Percentiles rank a stretch among this genome's conserved stretches.
Evolutionary conservation across 768 basidiomycete species (phyloP).

Genomic region (Tylopilus felleus): DNA sequence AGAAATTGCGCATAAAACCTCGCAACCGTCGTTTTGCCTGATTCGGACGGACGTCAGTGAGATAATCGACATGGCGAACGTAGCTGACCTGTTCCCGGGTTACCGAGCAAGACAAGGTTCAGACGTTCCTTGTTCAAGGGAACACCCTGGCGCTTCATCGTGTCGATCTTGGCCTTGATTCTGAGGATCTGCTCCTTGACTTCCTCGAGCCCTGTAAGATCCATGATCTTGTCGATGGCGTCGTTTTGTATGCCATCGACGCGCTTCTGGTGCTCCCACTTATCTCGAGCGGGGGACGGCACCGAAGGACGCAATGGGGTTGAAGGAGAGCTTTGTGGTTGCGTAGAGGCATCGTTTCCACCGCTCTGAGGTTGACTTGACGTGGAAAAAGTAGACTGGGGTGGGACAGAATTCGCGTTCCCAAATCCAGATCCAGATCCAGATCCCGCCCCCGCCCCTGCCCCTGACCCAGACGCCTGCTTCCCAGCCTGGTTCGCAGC

Average conservation of each 20-base stretch:
- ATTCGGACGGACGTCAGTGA: not conserved
- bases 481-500: constrained; percentile 2
- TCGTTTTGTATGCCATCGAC: constrained; percentile 49
- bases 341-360: not conserved
- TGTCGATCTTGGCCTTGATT: constrained; percentile 53
- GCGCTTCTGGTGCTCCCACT: constrained; percentile 36
- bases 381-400: not conserved
- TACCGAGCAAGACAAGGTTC: constrained; percentile 60
- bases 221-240: constrained; percentile 63
- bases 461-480: no score
- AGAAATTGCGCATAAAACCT: constrained; percentile 62
- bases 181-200: constrained; percentile 57
- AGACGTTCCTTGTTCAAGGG: constrained; percentile 53
- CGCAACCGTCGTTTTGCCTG: constrained; percentile 33
- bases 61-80: constrained; percentile 28
- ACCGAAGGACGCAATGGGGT: constrained; percentile 2
- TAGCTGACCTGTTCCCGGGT: constrained; percentile 73
- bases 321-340: constrained; percentile 1
- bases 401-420: not conserved
- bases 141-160: constrained; percentile 45
- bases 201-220: constrained; percentile 60
- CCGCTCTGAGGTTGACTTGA: constrained; percentile 1
- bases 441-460: no score
- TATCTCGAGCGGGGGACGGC: constrained; percentile 12
- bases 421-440: not conserved